phyloP scores from a whole-genome alignment of 306 rosid genomes.

The Quercus rubra region DNA sequence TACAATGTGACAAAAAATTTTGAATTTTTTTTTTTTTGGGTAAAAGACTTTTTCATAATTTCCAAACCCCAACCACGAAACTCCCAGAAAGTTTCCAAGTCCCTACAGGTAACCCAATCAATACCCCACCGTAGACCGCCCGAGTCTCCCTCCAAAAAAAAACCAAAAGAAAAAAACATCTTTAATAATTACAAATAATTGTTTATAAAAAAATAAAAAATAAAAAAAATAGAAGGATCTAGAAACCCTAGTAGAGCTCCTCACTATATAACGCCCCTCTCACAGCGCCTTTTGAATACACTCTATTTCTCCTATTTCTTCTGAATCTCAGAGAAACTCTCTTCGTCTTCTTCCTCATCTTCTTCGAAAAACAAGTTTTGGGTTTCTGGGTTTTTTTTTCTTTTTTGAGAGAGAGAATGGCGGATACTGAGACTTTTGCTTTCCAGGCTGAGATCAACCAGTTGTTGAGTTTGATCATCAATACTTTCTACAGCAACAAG shows the following conservation, averaged over 20 bases:
- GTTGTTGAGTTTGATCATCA: conserved; percentile 82
- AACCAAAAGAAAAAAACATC: no score
- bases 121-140: no score
- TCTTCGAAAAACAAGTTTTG: not conserved
- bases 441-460: conserved; percentile 97
- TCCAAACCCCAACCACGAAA: no score
- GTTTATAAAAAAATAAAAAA: not conserved
- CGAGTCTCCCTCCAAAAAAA: no score
- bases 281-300: accelerated
- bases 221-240: conserved; percentile 53
- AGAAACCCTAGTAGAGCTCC: conserved; percentile 55
- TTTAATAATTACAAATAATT: not conserved
- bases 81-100: no score
- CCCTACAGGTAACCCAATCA: no score
- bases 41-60: no score
- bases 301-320: not conserved
- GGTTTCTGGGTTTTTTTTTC: not conserved
- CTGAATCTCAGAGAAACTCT: not conserved
- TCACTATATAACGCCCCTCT: conserved; percentile 22
- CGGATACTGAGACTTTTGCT: conserved; percentile 75
- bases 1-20: no score
- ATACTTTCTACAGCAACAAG: conserved; percentile 92
- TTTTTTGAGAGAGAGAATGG: conserved; percentile 26
- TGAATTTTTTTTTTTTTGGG: no score
- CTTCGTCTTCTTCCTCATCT: not conserved